These are phyloP conservation scores for Phytophthora meadii DNA, from an alignment of 352 stramenopile species.

Conservation along the genomic window DNA sequence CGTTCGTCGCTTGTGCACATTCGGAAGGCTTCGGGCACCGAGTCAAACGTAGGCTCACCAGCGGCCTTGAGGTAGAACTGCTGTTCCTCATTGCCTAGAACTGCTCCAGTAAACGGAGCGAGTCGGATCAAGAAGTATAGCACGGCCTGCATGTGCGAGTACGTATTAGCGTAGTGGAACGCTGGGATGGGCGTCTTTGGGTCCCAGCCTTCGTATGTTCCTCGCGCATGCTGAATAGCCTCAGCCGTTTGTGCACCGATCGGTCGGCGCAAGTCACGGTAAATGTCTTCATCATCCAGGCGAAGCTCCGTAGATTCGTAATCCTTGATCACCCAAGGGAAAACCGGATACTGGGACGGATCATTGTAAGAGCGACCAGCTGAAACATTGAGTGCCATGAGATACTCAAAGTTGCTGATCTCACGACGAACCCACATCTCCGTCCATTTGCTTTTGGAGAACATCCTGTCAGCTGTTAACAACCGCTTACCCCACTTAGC, in stretches of 20 bases:
- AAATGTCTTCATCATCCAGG: slow-evolving; percentile 93
- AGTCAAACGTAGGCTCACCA: slow-evolving; percentile 65
- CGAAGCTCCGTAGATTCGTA: slow-evolving; percentile 95
- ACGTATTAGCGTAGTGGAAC: slow-evolving; percentile 78
- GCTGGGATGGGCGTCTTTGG: slow-evolving; percentile 62
- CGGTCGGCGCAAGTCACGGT: slow-evolving; percentile 96
- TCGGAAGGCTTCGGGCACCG: slow-evolving; percentile 61
- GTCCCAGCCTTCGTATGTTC: slow-evolving; percentile 55
- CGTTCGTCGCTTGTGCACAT: slow-evolving; percentile 65
- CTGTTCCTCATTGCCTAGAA: slow-evolving; percentile 45
- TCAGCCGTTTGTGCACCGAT: slow-evolving; percentile 92
- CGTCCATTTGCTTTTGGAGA: slow-evolving; percentile 85
- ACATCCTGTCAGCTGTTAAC: slow-evolving; percentile 73
- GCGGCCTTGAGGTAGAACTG: slow-evolving; percentile 41
- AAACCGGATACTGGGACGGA: slow-evolving; percentile 98
- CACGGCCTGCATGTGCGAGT: slow-evolving; percentile 76
- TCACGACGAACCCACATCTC: slow-evolving; percentile 89
- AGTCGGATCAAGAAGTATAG: slow-evolving; percentile 80
- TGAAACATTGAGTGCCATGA: slow-evolving; percentile 96
- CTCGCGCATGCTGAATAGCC: slow-evolving; percentile 48
- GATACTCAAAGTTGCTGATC: slow-evolving; percentile 96
- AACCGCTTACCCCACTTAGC: slow-evolving; percentile 82
- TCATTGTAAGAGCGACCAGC: slow-evolving; percentile 97
- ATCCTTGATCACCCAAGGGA: slow-evolving; percentile 98
- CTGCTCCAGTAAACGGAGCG: slow-evolving; percentile 68